Base-by-base conservation (phyloP, 371 early-diverging fungal species). In the Apophysomyces sp. region DNA sequence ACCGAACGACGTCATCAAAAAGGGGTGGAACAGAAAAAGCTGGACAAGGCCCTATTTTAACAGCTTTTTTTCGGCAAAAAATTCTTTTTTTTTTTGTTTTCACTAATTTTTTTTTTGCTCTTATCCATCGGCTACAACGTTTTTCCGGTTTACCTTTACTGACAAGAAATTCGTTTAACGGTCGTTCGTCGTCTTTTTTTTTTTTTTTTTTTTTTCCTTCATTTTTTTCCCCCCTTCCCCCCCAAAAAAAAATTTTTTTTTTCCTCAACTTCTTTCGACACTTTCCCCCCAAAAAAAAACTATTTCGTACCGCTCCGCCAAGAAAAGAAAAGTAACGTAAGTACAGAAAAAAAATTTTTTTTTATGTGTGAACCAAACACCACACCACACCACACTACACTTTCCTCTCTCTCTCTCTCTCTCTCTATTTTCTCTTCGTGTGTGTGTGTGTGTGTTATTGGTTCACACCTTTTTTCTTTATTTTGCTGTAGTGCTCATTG, bases 81-180 rank as follows among this genome's bases (percentile, higher is more conserved):
- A 55, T 18, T 55, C 39, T 55, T 55, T 55, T 55, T 52, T n/a
- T 55, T 55, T 31, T 32, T 55, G 55, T 36, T 55, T 55, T 55
- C 36, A 44, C 49, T 18, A 39, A 32, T 55, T 55, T 55, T 55
- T 39, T 55, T 32, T 27, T 55, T 39, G n/a, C 31, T 21, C 56
- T 30, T 34, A 18, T 39, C 27, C 54, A 28, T 32, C 56, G 56
- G 37, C 37, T 55, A 30, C 39, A 55, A 55, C 56, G 36, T 55
- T 55, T 55, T 55, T 39, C 56, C 56, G 56, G 56, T 30, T 36
- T 16, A 32, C 28, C 32, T 27, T 15, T 18, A 36, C 56, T 39
- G 36, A 31, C 29, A 55, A 39, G 39, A 55, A 55, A 37, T 29
- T 58, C 39, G 58, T 44, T 44, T 44, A 18, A 44, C 49, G 13